Conservation (phyloP, 352 stramenopile species). For the Salisapilia sapeloensis region DNA sequence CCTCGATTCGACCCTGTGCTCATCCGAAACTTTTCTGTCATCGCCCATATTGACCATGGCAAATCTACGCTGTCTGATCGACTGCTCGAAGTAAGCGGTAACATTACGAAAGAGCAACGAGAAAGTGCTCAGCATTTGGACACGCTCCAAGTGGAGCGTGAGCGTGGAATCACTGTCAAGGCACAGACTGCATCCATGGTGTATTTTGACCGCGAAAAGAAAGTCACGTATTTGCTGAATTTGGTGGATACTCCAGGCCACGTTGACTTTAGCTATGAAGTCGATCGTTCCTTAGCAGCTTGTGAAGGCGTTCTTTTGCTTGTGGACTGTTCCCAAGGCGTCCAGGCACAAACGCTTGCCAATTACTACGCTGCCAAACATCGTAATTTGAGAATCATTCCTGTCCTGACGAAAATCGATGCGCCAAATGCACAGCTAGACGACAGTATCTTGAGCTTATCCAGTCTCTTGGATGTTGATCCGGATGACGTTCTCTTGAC, state of each 20-base stretch:
- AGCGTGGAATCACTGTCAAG: conserved; percentile 99
- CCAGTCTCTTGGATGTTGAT: conserved; percentile 76
- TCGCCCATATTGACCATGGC: conserved; percentile 85
- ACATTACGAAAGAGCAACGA: conserved; percentile 73
- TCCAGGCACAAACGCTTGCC: conserved; percentile 96
- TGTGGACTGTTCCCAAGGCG: conserved; percentile 94
- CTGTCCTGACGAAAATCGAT: conserved; percentile 97
- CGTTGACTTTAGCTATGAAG: conserved; percentile 98
- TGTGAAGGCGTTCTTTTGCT: conserved; percentile 97
- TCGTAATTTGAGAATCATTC: conserved; percentile 90
- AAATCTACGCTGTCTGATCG: conserved; percentile 86
- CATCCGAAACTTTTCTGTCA: conserved; percentile 84
- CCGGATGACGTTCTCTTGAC: conserved; percentile 91
- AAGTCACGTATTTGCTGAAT: conserved; percentile 89
- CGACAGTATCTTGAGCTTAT: conserved; percentile 64
- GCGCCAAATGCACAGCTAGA: conserved; percentile 91
- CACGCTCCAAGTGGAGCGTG: conserved; percentile 91
- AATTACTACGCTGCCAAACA: conserved; percentile 94
- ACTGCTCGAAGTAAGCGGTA: conserved; percentile 79
- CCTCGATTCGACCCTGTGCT: conserved; percentile 46
- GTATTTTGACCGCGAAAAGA: conserved; percentile 43
- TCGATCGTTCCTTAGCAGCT: conserved; percentile 88
- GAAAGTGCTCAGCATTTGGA: conserved; percentile 81
- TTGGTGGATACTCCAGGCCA: conserved; percentile 95
- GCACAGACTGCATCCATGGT: conserved; percentile 95